Evolutionary conservation across 2,329 filamentous ascomycete genomes (phyloP).

Genomic region (Calonectria hongkongensis): DNA sequence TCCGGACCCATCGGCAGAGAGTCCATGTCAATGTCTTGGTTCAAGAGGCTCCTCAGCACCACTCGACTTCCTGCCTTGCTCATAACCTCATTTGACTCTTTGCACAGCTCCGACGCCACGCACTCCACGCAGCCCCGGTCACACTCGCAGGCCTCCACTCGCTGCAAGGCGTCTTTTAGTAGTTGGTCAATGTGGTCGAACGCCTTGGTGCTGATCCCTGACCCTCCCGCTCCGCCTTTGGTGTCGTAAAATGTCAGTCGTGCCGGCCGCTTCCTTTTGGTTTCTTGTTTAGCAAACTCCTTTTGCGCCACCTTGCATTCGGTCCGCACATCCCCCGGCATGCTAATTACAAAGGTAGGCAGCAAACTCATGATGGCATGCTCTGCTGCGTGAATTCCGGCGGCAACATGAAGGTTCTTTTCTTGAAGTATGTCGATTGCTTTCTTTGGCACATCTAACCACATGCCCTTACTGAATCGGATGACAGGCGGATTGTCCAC

Average conservation of each 20-base stretch:
- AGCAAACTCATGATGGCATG: constrained; percentile 91
- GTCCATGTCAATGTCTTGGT: constrained; percentile 87
- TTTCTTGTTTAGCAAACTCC: constrained; percentile 85
- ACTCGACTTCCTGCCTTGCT: constrained; percentile 92
- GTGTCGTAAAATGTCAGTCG: constrained; percentile 95
- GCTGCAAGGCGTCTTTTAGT: constrained; percentile 82
- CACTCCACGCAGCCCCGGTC: constrained; percentile 91
- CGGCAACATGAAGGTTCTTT: constrained; percentile 86
- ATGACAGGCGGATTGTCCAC: constrained; percentile 96
- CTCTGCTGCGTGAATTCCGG: constrained; percentile 94
- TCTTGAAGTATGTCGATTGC: constrained; percentile 87
- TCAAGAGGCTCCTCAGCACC: constrained; percentile 84
- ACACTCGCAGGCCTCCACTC: constrained; percentile 86
- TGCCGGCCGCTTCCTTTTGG: constrained; percentile 86
- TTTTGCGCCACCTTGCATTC: constrained; percentile 94
- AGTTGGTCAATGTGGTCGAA: constrained; percentile 93
- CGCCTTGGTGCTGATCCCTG: constrained; percentile 91
- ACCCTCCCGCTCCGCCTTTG: constrained; percentile 89
- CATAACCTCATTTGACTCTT: constrained; percentile 92
- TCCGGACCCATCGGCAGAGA: constrained; percentile 91
- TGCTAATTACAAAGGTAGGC: constrained; percentile 91
- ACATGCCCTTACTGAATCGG: constrained; percentile 91
- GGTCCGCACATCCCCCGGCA: constrained; percentile 93
- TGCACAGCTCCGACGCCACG: constrained; percentile 89
- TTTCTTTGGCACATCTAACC: constrained; percentile 89